Percentiles rank a stretch among this genome's conserved stretches.
phyloP scores from a whole-genome alignment of 73 alveolate genomes.

The Paraurostyla sp. region DNA sequence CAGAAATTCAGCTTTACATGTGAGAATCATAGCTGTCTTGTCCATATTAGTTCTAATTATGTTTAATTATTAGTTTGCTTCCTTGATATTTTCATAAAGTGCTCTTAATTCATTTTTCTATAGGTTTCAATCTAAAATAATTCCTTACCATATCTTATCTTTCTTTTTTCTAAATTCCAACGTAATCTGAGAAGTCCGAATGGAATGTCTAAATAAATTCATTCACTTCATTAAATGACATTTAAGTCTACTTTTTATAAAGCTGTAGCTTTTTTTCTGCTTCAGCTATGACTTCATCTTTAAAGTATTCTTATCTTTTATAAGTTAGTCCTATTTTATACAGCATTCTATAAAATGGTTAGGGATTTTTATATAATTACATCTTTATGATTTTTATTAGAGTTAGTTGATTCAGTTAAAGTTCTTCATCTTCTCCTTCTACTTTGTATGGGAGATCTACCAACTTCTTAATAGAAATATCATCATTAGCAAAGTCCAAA shows the following conservation, averaged over 20 bases:
- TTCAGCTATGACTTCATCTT: neutral
- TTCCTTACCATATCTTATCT: neutral
- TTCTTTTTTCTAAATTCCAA: neutral
- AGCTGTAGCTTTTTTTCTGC: neutral
- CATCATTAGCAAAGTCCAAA: slow-evolving; percentile 24
- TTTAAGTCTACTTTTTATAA: neutral
- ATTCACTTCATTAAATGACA: slow-evolving; percentile 45
- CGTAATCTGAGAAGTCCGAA: slow-evolving; percentile 27
- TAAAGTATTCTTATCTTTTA: slow-evolving; percentile 44
- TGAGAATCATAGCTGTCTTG: neutral
- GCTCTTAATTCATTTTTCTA: slow-evolving; percentile 51
- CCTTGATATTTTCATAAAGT: slow-evolving; percentile 43
- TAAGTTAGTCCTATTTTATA: slow-evolving; percentile 31
- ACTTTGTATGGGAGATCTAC: slow-evolving; percentile 18
- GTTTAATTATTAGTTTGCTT: slow-evolving; percentile 17
- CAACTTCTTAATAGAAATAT: neutral
- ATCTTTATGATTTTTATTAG: slow-evolving; percentile 16
- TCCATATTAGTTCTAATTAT: neutral
- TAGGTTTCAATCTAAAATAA: neutral
- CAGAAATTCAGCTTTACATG: slow-evolving; percentile 24
- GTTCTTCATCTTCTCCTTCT: slow-evolving; percentile 28
- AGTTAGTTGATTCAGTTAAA: neutral
- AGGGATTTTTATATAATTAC: neutral
- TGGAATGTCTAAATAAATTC: slow-evolving; percentile 13
- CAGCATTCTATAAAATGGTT: slow-evolving; percentile 21